Base-by-base conservation (phyloP, 2,329 filamentous ascomycete genomes). In the Harringtonia lauricola region DNA sequence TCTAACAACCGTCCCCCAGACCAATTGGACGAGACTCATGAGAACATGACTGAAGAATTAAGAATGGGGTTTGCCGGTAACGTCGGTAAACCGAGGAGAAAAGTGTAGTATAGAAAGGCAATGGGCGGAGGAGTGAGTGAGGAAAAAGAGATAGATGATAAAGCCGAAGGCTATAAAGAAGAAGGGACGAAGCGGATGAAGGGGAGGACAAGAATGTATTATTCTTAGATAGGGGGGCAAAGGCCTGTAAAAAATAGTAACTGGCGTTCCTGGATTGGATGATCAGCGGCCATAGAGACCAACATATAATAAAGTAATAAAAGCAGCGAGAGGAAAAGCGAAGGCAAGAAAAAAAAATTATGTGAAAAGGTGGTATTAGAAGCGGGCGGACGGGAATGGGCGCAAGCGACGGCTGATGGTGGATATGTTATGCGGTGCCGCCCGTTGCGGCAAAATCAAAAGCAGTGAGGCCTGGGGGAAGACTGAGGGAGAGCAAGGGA, bases 381-480 rank as follows among this genome's bases (percentile, higher is more conserved):
- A 47, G 33, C 41, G 41, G 47, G 48, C 49, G 48, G 48, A 48
- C 41, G 41, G 41, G 41, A 36, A 30, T 28, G 44, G 19, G 36
- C 26, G 30, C 24, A 19, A 30, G 28, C 15, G 29, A 41, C 34
- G 34, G 38, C 24, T 21, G 43, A 39, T 43, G 40, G 37, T 41
- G 52, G 43, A 49, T 54, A 55, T 49, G 45, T 52, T 52, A 55
- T 48, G 47, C 47, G 45, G 47, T 53, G 54, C 56, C 54, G 54
- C 54, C 54, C 52, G 50, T 54, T 58, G 56, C 58, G 58, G 59
- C 54, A 62, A 60, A 59, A 58, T 54, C 59, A 57, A 47, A 41
- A 41, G n/a, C 33, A 35, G 19, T 8, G 28, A 31, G 39, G 14
- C 19, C 8, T 6, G 24, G 24, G 24, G 17, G 39, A 41, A 41